Percentiles rank a stretch among this genome's conserved stretches.
Conservation (phyloP, 192 early-diverging fungal species). For the Spizellomyces sp. region DNA sequence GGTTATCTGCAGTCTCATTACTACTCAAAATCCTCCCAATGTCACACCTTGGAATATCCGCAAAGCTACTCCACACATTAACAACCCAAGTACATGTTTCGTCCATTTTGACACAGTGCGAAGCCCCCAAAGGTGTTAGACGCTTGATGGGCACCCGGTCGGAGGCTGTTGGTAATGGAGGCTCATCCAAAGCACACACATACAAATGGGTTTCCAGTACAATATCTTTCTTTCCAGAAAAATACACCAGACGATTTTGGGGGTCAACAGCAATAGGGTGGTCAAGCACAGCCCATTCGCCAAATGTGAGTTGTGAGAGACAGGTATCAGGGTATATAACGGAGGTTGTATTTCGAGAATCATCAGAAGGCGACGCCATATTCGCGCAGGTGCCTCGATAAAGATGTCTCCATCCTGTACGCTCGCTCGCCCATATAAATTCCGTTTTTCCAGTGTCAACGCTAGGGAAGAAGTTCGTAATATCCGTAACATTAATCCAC, state of each 20-base stretch:
- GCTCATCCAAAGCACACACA: too few species aligned
- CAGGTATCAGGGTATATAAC: slow-evolving; percentile 30
- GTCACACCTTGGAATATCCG: slow-evolving; percentile 1
- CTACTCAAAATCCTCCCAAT: not conserved
- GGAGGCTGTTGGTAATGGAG: too few species aligned
- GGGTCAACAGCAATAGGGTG: slow-evolving; percentile 58
- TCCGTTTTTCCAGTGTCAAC: slow-evolving; percentile 4
- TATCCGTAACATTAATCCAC: slow-evolving; percentile 68
- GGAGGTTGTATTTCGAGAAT: not conserved
- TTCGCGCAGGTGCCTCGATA: slow-evolving; percentile 41
- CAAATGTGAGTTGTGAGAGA: slow-evolving; percentile 53
- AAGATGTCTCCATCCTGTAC: slow-evolving; percentile 63
- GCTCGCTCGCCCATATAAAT: slow-evolving; percentile 61
- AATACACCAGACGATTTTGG: slow-evolving; percentile 56
- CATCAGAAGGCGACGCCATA: too few species aligned
- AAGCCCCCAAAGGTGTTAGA: slow-evolving; percentile 12
- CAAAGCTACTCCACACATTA: slow-evolving; percentile 2
- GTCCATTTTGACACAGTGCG: slow-evolving; percentile 13
- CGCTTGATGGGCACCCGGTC: too few species aligned
- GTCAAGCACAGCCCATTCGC: slow-evolving; percentile 64
- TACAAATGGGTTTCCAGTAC: slow-evolving; percentile 67
- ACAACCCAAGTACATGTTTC: slow-evolving; percentile 1
- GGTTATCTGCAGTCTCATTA: too few species aligned
- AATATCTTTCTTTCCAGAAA: slow-evolving; percentile 58
- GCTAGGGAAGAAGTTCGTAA: slow-evolving; percentile 2